A percentile compares a stretch with the other conserved stretches of the same genome.
These are phyloP conservation scores for Cercospora zeae-maydis DNA, from an alignment of 2,329 filamentous ascomycete species.

Conservation along the genomic window DNA sequence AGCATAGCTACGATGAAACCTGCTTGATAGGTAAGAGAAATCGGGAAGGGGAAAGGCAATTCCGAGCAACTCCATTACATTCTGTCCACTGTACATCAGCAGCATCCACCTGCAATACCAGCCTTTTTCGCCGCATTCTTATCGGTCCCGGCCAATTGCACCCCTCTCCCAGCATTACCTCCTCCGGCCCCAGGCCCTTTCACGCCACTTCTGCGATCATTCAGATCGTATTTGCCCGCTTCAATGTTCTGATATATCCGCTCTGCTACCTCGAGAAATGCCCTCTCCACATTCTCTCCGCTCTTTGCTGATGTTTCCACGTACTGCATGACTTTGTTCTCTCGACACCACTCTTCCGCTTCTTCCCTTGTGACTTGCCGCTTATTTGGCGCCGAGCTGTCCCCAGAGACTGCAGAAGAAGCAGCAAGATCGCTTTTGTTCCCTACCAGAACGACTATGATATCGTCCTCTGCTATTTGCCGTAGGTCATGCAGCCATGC, in stretches of 20 bases:
- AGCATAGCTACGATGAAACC: not conserved
- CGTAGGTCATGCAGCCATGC: constrained; percentile 92
- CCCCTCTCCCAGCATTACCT: constrained; percentile 40
- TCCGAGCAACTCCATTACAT: not conserved
- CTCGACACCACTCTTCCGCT: constrained; percentile 82
- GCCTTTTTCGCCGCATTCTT: constrained; percentile 33
- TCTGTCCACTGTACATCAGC: constrained; percentile 11
- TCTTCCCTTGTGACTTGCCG: constrained; percentile 78
- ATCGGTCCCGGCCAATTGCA: constrained; percentile 46
- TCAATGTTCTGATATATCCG: constrained; percentile 97
- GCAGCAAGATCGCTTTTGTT: constrained; percentile 84
- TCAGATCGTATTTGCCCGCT: constrained; percentile 88
- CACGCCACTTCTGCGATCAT: constrained; percentile 86
- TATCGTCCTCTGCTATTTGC: constrained; percentile 92
- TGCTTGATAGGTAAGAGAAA: not conserved
- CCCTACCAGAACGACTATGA: constrained; percentile 89
- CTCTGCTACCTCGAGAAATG: constrained; percentile 90
- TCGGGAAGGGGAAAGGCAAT: not conserved
- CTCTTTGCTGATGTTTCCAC: constrained; percentile 96
- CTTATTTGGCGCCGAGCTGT: constrained; percentile 51
- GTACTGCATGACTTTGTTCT: constrained; percentile 85
- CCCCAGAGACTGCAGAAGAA: constrained; percentile 39
- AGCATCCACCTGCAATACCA: constrained; percentile 30
- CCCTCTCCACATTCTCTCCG: constrained; percentile 87
- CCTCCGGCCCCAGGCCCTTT: constrained; percentile 62